Evolutionary conservation across 306 rosid genomes (phyloP), one percentile per base, ranked within the genome.

Genomic region (Delonix regia): DNA sequence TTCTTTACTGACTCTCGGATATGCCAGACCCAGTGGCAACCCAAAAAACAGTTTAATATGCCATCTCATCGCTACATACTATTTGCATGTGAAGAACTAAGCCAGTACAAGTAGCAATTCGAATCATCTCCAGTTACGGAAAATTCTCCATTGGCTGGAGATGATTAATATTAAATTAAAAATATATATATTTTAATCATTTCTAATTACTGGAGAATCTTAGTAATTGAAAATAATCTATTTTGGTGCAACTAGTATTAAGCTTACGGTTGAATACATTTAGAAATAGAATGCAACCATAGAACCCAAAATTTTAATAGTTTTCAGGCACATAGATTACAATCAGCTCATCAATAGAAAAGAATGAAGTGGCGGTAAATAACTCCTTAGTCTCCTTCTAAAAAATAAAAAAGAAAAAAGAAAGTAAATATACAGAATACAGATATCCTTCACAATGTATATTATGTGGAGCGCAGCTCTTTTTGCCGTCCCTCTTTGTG

Each of bases 341-440:
- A 75, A 77, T 67, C 82, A 79, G 76, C 51, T 60, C 77, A 87
- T 83, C 79, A 88, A 86, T 83, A 81, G 69, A 70, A 83, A 86
- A 88, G 92, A 90, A 92, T 84, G 83, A 69, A 64, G 73, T 24
- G 72, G 78, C n/a, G 49, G 52, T 42, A 69, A 77, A 76, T 69
- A 81, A 66, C 80, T 81, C 56, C 74, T 33, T 34, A 25, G 75
- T 38, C 69, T 84, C 75, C 79, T 73, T 78, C 57, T 77, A 77
- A 82, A 70, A 62, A n/a, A 12, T 77, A 77, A 82, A 70, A 62
- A n/a, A 12, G 8, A 12, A 14, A 59, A 24, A 25, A 1, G 27
- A n/a, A 47, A 47, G 63, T 45, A 81, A 83, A 81, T 90, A 80
- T 88, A 92, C 90, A 85, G 67, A 84, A 75, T 51, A 85, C 81